These are phyloP conservation scores for Exophiala lecanii-corni DNA, from an alignment of 2,329 filamentous ascomycete species.

Conservation along the genomic window DNA sequence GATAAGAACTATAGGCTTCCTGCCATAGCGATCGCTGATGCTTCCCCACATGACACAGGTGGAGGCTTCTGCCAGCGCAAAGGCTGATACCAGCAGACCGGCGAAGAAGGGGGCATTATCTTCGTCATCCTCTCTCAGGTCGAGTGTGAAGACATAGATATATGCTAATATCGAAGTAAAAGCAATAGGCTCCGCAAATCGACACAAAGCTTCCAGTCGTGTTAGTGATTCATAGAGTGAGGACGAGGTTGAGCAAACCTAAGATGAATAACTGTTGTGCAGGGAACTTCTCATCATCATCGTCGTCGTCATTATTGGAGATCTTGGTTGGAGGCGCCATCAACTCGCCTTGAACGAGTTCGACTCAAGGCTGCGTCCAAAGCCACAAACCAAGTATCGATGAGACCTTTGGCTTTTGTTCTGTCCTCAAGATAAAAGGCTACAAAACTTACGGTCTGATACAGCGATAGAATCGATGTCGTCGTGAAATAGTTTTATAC, in stretches of 20 bases:
- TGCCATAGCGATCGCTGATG: slow-evolving; percentile 37
- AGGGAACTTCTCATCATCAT: neutral
- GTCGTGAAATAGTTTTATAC: too few relatives aligned
- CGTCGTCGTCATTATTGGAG: too few relatives aligned
- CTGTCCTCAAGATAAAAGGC: too few relatives aligned
- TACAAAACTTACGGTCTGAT: too few relatives aligned
- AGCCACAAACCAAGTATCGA: too few relatives aligned
- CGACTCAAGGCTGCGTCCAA: too few relatives aligned
- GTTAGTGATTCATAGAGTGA: too few relatives aligned
- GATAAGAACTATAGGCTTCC: slow-evolving; percentile 32
- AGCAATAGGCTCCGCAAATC: slow-evolving; percentile 43
- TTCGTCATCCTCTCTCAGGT: slow-evolving; percentile 32
- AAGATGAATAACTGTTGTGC: slow-evolving; percentile 2
- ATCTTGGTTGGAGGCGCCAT: neutral
- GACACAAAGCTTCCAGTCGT: slow-evolving; percentile 39
- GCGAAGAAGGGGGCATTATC: slow-evolving; percentile 13
- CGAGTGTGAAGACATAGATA: slow-evolving; percentile 39
- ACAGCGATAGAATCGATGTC: too few relatives aligned
- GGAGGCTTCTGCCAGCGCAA: slow-evolving; percentile 41
- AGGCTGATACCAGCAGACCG: slow-evolving; percentile 36
- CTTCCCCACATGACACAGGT: slow-evolving; percentile 41
- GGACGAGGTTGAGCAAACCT: slow-evolving; percentile 1
- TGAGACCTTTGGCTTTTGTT: too few relatives aligned
- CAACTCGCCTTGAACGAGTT: too few relatives aligned
- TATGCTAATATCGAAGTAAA: slow-evolving; percentile 45